Evolutionary conservation across 345 rosid genomes (phyloP).

Genomic region (Populus davidiana): DNA sequence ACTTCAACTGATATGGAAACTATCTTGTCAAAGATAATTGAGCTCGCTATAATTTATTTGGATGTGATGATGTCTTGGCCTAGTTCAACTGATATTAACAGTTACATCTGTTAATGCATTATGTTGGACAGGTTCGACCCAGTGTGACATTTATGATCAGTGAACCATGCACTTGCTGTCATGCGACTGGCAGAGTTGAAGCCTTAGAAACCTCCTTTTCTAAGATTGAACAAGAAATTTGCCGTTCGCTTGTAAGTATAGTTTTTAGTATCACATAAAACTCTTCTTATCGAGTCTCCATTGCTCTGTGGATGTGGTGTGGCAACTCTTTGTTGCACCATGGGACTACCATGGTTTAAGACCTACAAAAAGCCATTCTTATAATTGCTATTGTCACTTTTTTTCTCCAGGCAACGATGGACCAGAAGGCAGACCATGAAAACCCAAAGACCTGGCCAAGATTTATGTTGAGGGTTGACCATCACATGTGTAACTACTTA

Average conservation of each 20-base stretch:
- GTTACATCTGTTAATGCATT: slow-evolving; percentile 9
- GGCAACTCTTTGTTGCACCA: not conserved
- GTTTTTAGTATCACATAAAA: slow-evolving; percentile 7
- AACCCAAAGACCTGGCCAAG: slow-evolving; percentile 86
- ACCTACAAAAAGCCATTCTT: not conserved
- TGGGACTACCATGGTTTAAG: not conserved
- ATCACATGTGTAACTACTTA: slow-evolving; percentile 78
- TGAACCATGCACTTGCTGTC: slow-evolving; percentile 92
- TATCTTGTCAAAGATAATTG: not conserved
- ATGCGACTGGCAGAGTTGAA: slow-evolving; percentile 95
- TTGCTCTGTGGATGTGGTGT: not conserved
- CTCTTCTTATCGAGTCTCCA: not conserved
- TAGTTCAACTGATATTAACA: slow-evolving; percentile 1
- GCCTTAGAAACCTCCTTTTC: slow-evolving; percentile 91
- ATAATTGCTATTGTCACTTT: too few species aligned
- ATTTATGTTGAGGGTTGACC: slow-evolving; percentile 74
- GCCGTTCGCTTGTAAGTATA: slow-evolving; percentile 73
- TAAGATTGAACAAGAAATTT: slow-evolving; percentile 91
- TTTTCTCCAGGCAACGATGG: slow-evolving; percentile 53
- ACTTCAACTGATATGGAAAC: not conserved
- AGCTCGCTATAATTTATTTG: not conserved
- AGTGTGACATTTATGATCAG: slow-evolving; percentile 95
- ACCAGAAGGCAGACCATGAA: slow-evolving; percentile 57
- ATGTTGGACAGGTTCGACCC: slow-evolving; percentile 78
- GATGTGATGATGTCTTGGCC: not conserved